A percentile compares a stretch with the other conserved stretches of the same genome.
Conservation (phyloP, 139 green algal species). For the Edaphochlamys debaryana region DNA sequence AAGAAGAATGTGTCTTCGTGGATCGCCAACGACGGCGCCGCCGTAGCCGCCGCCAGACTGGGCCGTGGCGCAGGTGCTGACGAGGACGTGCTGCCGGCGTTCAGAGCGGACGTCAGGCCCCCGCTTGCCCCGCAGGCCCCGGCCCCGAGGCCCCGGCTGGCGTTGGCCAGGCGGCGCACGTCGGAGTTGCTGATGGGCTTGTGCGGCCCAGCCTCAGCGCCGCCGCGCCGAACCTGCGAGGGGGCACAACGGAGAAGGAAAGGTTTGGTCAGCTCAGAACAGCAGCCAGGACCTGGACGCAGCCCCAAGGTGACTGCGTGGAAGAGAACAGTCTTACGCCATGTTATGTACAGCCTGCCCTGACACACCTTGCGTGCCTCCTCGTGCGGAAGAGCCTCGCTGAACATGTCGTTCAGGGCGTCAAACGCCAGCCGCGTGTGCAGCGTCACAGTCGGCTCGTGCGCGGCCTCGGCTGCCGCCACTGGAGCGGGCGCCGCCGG, state of each 20-base stretch:
- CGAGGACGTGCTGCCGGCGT: no score
- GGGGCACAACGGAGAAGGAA: no score
- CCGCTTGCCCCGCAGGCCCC: no score
- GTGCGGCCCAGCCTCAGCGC: no score
- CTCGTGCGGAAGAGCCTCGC: slow-evolving; percentile 15
- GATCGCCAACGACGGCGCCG: neutral
- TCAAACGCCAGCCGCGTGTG: slow-evolving; percentile 69
- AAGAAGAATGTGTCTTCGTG: slow-evolving; percentile 45
- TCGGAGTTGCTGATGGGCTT: slow-evolving; percentile 48
- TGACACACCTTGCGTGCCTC: neutral
- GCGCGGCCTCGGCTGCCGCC: neutral
- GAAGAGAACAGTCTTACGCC: no score
- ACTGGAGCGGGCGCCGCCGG: neutral
- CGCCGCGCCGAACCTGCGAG: no score
- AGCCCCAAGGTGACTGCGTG: no score
- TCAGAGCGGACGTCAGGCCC: no score
- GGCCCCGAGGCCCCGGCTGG: neutral
- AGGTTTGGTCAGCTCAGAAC: no score
- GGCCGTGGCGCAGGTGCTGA: neutral
- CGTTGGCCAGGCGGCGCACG: slow-evolving; percentile 58
- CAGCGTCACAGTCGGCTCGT: slow-evolving; percentile 76
- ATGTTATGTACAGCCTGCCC: no score
- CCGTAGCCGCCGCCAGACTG: neutral
- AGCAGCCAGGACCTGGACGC: no score
- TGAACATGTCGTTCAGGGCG: slow-evolving; percentile 76